Base-by-base conservation (phyloP, 2,329 filamentous ascomycete species). In the Grosmannia serpens region DNA sequence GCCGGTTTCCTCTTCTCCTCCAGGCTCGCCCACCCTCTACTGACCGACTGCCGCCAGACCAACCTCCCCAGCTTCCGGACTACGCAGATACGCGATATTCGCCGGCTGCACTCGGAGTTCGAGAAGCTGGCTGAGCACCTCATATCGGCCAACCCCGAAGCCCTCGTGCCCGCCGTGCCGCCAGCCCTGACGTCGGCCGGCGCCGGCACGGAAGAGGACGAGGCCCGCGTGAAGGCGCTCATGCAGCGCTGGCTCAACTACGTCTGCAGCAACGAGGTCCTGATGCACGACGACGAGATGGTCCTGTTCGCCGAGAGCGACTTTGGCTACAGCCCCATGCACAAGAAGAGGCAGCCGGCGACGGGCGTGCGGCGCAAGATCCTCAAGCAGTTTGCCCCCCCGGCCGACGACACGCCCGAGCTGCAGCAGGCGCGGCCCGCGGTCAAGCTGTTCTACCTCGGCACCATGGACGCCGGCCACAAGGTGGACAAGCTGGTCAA, bases 241-340 rank as follows among this genome's bases (percentile, higher is more conserved):
- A 82, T 99, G 76, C 94, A 99, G 73, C 81, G 91, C 69, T 99
- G 94, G 94, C 80, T 99, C 66, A 96, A 95, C 71, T 88, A 89
- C 60, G 87, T 99, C 24, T 95, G 94, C 74, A 83, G 83, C 67
- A 97, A 94, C 65, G 91, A 97, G 41, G 85, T 95, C 1, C 81
- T 99, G 9, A 95, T 96, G 78, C 84, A 88, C 62, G 94, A 99
- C 69, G 92, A 97, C 62, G 94, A 99, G 74, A 92, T 97, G 84
- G 84, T 96, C 6, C 85, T 97, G 61, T 99, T 99, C 67, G 91
- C 99, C n/a, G 94, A 99, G 74, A 96, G 90, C 69, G 94, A 99
- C 71, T 97, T 96, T 71, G 94, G 94, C 47, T 99, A 99, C 73
- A 96, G 91, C 67, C 94, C 94, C 1, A 88, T 97, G 68, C 86